A percentile compares a stretch with the other conserved stretches of the same genome.
Conservation (phyloP, 2,329 filamentous ascomycete species). For the Polychaeton citri region DNA sequence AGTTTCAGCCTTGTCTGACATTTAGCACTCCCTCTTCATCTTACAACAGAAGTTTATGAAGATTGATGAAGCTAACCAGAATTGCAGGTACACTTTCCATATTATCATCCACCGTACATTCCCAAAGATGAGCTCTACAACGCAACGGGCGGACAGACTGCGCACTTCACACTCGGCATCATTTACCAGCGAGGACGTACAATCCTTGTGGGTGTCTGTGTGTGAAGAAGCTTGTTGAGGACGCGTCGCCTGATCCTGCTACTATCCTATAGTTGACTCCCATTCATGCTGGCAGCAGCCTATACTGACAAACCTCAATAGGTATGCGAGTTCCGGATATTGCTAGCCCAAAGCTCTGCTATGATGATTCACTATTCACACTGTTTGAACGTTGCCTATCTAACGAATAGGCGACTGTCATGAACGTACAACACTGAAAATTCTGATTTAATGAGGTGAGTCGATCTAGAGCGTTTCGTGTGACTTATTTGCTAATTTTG, state of each 20-base stretch:
- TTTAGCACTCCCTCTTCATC: slow-evolving; percentile 5
- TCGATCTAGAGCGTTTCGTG: slow-evolving; percentile 1
- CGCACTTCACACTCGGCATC: slow-evolving; percentile 32
- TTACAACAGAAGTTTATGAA: background rate
- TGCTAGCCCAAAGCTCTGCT: slow-evolving; percentile 28
- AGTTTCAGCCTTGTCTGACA: slow-evolving; percentile 61
- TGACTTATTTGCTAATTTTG: slow-evolving; percentile 11
- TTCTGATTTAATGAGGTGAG: slow-evolving; percentile 59
- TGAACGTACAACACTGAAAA: slow-evolving; percentile 50
- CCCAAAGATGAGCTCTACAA: slow-evolving; percentile 49
- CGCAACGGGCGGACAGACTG: slow-evolving; percentile 56
- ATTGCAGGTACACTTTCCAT: slow-evolving; percentile 4
- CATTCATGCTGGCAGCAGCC: slow-evolving; percentile 1
- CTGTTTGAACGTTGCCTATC: slow-evolving; percentile 47
- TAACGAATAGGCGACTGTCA: slow-evolving; percentile 34
- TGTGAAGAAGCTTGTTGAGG: slow-evolving; percentile 52
- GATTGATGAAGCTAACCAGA: background rate
- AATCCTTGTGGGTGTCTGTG: slow-evolving; percentile 46
- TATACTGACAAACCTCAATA: slow-evolving; percentile 10
- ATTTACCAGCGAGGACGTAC: slow-evolving; percentile 47
- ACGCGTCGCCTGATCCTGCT: slow-evolving; percentile 48
- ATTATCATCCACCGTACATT: background rate
- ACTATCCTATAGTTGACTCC: slow-evolving; percentile 1
- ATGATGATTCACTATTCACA: slow-evolving; percentile 61
- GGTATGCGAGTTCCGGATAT: slow-evolving; percentile 20